phyloP scores from a whole-genome alignment of 352 stramenopile genomes.

The Phytophthora melonis region DNA sequence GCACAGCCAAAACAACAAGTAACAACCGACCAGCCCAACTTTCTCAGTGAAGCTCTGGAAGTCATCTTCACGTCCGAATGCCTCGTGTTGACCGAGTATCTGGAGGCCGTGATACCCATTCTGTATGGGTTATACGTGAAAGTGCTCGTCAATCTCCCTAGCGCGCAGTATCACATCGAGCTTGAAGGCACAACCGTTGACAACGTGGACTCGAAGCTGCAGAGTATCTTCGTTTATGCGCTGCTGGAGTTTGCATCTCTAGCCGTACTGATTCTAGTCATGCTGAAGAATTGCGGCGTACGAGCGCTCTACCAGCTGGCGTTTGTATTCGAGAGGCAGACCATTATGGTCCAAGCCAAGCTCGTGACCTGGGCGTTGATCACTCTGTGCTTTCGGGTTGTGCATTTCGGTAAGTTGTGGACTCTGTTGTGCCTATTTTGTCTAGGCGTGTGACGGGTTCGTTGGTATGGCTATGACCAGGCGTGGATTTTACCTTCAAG shows the following conservation, averaged over 20 bases:
- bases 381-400: conserved; percentile 9
- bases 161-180: conserved; percentile 34
- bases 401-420: conserved; percentile 3
- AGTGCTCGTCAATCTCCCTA: conserved; percentile 29
- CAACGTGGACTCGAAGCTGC: conserved; percentile 12
- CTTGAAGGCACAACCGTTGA: conserved; percentile 10
- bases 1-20: neutral
- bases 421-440: neutral
- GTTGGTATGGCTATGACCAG: neutral
- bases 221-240: conserved; percentile 26
- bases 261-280: conserved; percentile 19
- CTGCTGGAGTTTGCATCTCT: conserved; percentile 43
- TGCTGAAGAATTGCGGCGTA: conserved; percentile 33
- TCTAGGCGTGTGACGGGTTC: neutral
- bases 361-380: conserved; percentile 36
- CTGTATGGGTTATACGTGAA: conserved; percentile 3
- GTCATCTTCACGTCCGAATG: conserved; percentile 5
- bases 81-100: conserved; percentile 3
- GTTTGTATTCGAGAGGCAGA: conserved; percentile 48
- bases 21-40: neutral
- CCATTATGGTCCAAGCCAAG: conserved; percentile 29
- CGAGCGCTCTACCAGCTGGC: conserved; percentile 36
- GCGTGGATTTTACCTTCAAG: neutral
- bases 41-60: conserved; percentile 3
- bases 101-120: conserved; percentile 5